A percentile compares a stretch with the other conserved stretches of the same genome.
phyloP scores from a whole-genome alignment of 495 filamentous ascomycete species.

The Beverwykella pulmonaria region DNA sequence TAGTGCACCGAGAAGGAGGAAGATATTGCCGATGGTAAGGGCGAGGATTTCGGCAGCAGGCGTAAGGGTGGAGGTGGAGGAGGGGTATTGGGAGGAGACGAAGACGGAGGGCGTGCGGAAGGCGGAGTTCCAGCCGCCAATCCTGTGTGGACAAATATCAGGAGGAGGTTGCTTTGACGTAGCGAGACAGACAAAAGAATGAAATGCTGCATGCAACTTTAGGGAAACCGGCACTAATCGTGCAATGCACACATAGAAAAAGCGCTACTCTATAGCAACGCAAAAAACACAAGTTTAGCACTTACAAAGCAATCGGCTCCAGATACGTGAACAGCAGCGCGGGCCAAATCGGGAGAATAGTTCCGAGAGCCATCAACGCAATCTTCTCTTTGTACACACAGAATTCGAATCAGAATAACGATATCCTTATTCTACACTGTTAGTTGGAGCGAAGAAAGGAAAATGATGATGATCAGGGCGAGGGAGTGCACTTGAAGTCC shows the following conservation, averaged over 20 bases:
- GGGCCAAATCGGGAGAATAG: slow-evolving; percentile 25
- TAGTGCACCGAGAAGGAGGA: slow-evolving; percentile 17
- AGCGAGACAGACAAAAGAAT: not conserved
- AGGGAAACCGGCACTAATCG: too few species aligned
- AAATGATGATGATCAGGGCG: too few species aligned
- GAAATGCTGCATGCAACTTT: not conserved
- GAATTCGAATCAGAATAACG: too few species aligned
- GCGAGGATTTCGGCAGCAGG: slow-evolving; percentile 12
- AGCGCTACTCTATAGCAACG: too few species aligned
- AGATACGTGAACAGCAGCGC: slow-evolving; percentile 32
- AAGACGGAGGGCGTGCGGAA: slow-evolving; percentile 9
- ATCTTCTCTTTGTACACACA: too few species aligned
- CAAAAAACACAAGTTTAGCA: not conserved
- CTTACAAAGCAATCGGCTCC: slow-evolving; percentile 29
- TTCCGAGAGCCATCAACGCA: slow-evolving; percentile 37
- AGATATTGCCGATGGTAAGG: slow-evolving; percentile 27
- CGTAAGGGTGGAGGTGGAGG: not conserved
- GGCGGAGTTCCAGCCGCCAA: slow-evolving; percentile 18
- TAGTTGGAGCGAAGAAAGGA: too few species aligned
- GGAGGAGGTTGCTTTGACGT: not conserved
- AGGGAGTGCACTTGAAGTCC: too few species aligned
- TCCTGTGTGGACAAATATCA: slow-evolving; percentile 6
- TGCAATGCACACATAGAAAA: too few species aligned
- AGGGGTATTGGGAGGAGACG: slow-evolving; percentile 18
- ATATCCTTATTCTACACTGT: too few species aligned